Conservation (phyloP, 2,329 filamentous ascomycete species). For the Fusarium nematophilum region DNA sequence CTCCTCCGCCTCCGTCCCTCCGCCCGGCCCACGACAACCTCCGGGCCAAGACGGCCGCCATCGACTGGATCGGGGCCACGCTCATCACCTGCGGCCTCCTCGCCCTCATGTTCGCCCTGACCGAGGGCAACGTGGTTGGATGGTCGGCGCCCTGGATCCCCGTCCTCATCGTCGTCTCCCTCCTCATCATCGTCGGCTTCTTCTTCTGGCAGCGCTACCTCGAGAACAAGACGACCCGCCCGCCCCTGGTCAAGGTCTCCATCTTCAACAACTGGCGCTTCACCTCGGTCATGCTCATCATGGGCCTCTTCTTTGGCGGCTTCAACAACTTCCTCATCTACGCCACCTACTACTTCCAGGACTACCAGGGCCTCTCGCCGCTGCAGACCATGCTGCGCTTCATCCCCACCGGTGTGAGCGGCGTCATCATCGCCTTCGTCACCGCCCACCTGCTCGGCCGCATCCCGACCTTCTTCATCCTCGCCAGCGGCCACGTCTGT, state of each 20-base stretch:
- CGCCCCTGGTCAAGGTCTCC: slow-evolving; percentile 74
- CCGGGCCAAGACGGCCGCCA: slow-evolving; percentile 54
- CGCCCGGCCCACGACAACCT: slow-evolving; percentile 36
- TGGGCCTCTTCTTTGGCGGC: slow-evolving; percentile 72
- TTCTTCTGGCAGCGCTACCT: slow-evolving; percentile 68
- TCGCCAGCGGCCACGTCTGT: slow-evolving; percentile 67
- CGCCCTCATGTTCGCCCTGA: slow-evolving; percentile 73
- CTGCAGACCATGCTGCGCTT: slow-evolving; percentile 77
- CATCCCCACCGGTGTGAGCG: slow-evolving; percentile 72
- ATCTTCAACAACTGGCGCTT: slow-evolving; percentile 71
- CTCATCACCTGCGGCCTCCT: slow-evolving; percentile 72
- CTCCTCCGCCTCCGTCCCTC: slow-evolving; percentile 55
- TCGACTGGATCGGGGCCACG: slow-evolving; percentile 75
- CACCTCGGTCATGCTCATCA: slow-evolving; percentile 71
- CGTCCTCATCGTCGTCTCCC: slow-evolving; percentile 66
- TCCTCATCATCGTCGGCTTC: slow-evolving; percentile 67
- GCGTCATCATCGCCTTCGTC: slow-evolving; percentile 66
- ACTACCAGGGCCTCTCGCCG: slow-evolving; percentile 70
- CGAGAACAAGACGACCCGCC: slow-evolving; percentile 47
- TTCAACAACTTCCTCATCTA: slow-evolving; percentile 78
- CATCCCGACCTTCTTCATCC: slow-evolving; percentile 68
- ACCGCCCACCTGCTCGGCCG: slow-evolving; percentile 67
- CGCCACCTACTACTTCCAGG: slow-evolving; percentile 77
- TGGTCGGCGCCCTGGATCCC: slow-evolving; percentile 74
- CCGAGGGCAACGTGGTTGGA: slow-evolving; percentile 75